Evolutionary conservation across 176 grass and related monocot genomes (phyloP).

Genomic region (Secale cereale): DNA sequence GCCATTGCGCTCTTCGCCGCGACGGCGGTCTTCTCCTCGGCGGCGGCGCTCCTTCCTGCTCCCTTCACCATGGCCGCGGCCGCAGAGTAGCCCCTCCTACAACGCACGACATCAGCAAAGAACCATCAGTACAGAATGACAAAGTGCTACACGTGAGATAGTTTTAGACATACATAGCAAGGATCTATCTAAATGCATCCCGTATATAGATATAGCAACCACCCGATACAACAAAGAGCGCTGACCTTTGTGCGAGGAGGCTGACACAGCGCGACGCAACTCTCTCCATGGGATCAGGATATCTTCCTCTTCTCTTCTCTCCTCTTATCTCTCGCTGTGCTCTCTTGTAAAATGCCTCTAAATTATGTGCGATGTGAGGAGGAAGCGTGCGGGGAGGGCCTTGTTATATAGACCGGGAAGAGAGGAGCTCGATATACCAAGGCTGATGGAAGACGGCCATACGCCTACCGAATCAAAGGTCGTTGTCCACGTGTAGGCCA

Average conservation of each 20-base stretch:
- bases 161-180: too few relatives aligned
- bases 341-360: neutral
- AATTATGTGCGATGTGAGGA: slow-evolving; percentile 8
- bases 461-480: neutral
- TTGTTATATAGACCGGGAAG: slow-evolving; percentile 3
- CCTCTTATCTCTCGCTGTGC: neutral
- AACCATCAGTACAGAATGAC: neutral
- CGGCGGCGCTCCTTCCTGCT: neutral
- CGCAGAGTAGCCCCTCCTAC: slow-evolving; percentile 42
- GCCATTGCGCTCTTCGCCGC: neutral
- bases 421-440: neutral
- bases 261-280: slow-evolving; percentile 17
- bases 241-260: slow-evolving; percentile 28
- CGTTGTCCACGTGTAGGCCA: neutral
- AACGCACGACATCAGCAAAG: neutral
- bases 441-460: too few relatives aligned
- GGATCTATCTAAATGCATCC: too few relatives aligned
- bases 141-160: too few relatives aligned
- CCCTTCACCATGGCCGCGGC: slow-evolving; percentile 31
- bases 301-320: neutral
- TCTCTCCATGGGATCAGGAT: slow-evolving; percentile 23
- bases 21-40: slow-evolving; percentile 4
- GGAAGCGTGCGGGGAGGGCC: neutral
- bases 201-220: too few relatives aligned
- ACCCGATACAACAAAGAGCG: neutral